Evolutionary conservation across 2,329 filamentous ascomycete genomes (phyloP).

Genomic region (Acrocalymma vagum): DNA sequence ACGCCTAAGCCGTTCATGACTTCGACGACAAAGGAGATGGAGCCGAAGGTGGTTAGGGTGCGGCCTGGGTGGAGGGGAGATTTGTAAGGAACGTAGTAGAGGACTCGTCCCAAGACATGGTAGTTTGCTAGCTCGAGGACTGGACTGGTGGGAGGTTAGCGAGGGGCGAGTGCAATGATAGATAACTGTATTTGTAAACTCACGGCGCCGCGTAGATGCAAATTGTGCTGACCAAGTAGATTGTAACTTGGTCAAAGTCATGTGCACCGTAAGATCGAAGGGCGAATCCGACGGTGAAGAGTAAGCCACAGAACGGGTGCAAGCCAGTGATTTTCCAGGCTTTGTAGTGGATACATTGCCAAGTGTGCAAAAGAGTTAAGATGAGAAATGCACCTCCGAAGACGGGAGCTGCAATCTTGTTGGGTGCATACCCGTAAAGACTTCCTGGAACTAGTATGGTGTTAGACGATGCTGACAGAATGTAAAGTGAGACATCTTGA

Average conservation of each 20-base stretch:
- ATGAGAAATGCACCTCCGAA: constrained; percentile 56
- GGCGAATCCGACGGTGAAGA: constrained; percentile 65
- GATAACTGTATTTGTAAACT: neutral
- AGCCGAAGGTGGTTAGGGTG: constrained; percentile 65
- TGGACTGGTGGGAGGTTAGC: constrained; percentile 10
- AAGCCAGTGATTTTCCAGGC: constrained; percentile 63
- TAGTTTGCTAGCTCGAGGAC: constrained; percentile 60
- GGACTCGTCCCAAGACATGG: constrained; percentile 64
- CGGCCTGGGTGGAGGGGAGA: constrained; percentile 64
- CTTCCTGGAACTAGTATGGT: constrained; percentile 20
- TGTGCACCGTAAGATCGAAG: constrained; percentile 61
- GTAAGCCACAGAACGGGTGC: constrained; percentile 60
- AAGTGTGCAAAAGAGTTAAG: constrained; percentile 56
- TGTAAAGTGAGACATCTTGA: neutral
- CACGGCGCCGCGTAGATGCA: constrained; percentile 46
- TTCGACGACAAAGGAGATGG: constrained; percentile 59
- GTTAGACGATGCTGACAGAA: no score
- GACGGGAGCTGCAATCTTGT: constrained; percentile 60
- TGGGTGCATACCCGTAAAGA: constrained; percentile 56
- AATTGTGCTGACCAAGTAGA: constrained; percentile 48
- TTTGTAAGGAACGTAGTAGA: constrained; percentile 67
- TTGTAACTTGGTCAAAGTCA: constrained; percentile 53
- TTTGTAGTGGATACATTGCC: constrained; percentile 64
- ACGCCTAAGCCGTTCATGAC: constrained; percentile 60
- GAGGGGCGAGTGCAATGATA: neutral